Base-by-base conservation (phyloP, 768 basidiomycete genomes). In the Russula sp. region DNA sequence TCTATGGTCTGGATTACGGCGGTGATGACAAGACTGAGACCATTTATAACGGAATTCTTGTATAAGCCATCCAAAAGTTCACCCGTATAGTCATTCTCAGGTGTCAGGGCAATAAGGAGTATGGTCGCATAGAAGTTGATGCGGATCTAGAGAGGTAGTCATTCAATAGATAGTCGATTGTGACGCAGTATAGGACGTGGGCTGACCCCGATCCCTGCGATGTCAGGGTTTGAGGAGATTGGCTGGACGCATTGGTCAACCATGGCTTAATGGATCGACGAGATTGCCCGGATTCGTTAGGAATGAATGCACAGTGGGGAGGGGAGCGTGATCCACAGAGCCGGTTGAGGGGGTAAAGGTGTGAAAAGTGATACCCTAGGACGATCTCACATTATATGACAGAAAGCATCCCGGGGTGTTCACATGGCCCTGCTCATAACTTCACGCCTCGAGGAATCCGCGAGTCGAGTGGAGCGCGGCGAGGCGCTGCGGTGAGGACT, bases 201-300 rank as follows among this genome's bases (percentile, higher is more conserved):
- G 34, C 63, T 59, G 10, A 64, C 63, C 52, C 63, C 63, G 9
- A 64, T 64, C 11, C 63, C 63, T 40, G 44, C 57, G 20, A 64
- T 34, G 26, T 64, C 63, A 13, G 63, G 10, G 34, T 59, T 64
- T 5, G 57, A 16, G 11, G 22, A 14, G 18, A 50, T 50, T 48
- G 46, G 46, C 24, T 18, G 16, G 22, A 59, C 54, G 40, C 59
- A 61, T 16, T 32, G 7, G 13, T 61, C 26, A 14, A 42, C n/a
- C 59, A 61, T 61, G 51, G 36, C 34, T 13, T 6, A 42, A 24
- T 30, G 11, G 7, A 22, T 34, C 20, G 14, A n/a, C n/a, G 20
- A 20, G 40, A 4, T 30, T 30, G 18, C 26, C 26, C 18, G 16
- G 24, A 9, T 50, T 50, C 8, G 49, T 50, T 13, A 8, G 40